These are phyloP conservation scores for Chrysopogon serrulatus DNA, from an alignment of 176 grass and related monocot genomes.

Conservation along the genomic window DNA sequence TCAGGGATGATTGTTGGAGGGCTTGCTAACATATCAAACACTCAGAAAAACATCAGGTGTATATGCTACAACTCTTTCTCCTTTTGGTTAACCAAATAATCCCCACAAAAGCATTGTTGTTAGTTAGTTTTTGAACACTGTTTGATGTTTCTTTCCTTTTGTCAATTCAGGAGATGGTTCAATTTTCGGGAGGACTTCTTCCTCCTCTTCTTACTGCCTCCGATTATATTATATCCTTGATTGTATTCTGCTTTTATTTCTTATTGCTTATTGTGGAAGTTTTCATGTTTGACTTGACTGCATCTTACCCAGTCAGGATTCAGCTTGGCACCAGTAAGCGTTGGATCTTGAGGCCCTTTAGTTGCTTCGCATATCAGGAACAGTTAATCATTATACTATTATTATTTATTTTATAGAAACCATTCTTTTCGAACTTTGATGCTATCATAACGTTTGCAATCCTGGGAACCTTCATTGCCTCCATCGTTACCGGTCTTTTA, in stretches of 20 bases:
- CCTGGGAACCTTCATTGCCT: constrained; percentile 86
- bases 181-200: constrained; percentile 97
- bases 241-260: constrained; percentile 17
- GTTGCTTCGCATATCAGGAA: not conserved
- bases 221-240: constrained; percentile 99
- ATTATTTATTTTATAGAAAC: constrained; percentile 52
- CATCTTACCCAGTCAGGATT: constrained; percentile 79
- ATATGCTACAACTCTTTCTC: not conserved
- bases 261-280: constrained; percentile 5
- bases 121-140: not conserved
- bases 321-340: constrained; percentile 77
- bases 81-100: not conserved
- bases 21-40: constrained; percentile 86
- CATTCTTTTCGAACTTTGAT: constrained; percentile 95
- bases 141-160: constrained; percentile 17
- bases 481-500: constrained; percentile 74
- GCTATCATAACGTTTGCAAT: constrained; percentile 95
- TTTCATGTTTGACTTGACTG: constrained; percentile 66
- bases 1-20: constrained; percentile 82
- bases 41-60: constrained; percentile 77
- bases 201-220: constrained; percentile 92
- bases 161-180: constrained; percentile 76
- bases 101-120: not conserved
- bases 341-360: constrained; percentile 12
- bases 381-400: not conserved